Evolutionary conservation across 805 yeast genomes (phyloP).

Genomic region (Cyberlindnera petersonii): DNA sequence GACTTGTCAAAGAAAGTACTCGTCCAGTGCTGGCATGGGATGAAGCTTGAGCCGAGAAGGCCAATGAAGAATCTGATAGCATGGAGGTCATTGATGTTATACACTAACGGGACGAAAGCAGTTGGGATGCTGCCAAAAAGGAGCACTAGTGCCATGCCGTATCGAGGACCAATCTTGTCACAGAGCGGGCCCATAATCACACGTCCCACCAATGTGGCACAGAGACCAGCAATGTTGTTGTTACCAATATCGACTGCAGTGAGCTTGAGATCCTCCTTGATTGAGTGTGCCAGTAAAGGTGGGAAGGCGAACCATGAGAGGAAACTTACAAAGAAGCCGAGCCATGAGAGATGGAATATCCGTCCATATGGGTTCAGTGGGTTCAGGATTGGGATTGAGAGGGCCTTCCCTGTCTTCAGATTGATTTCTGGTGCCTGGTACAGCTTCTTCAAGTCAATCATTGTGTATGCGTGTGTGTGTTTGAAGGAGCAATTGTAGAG

Average conservation of each 20-base stretch:
- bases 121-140: conserved; percentile 30
- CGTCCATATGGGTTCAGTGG: conserved; percentile 25
- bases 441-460: conserved; percentile 9
- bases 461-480: neutral
- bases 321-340: conserved; percentile 31
- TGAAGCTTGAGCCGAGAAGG: conserved; percentile 32
- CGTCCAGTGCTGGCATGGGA: conserved; percentile 31
- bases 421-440: conserved; percentile 27
- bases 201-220: conserved; percentile 30
- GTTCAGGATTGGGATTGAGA: conserved; percentile 28
- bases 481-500: too few relatives aligned
- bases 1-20: conserved; percentile 29
- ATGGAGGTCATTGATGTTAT: conserved; percentile 27
- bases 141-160: conserved; percentile 26
- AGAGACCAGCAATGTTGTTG: conserved; percentile 30
- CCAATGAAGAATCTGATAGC: conserved; percentile 38
- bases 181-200: conserved; percentile 28
- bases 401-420: conserved; percentile 27
- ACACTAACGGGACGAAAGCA: conserved; percentile 26
- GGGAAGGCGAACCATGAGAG: conserved; percentile 34
- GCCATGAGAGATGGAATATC: conserved; percentile 29
- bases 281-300: conserved; percentile 27
- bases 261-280: conserved; percentile 24
- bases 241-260: conserved; percentile 28
- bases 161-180: conserved; percentile 31